These are phyloP conservation scores for Lipomyces mesembrius DNA, from an alignment of 805 yeast genomes.

Conservation along the genomic window DNA sequence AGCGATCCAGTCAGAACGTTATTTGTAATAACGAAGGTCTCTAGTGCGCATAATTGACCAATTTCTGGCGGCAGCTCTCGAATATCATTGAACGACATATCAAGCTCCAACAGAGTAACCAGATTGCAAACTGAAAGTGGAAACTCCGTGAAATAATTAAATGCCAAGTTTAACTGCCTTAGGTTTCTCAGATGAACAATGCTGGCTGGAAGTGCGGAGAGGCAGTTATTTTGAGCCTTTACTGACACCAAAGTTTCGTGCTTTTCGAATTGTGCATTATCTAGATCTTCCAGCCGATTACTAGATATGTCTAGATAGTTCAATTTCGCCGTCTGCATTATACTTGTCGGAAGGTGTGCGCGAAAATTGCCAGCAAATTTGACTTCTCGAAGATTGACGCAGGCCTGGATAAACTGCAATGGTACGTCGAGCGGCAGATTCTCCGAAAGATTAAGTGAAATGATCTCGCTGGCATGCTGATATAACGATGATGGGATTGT, in stretches of 20 bases:
- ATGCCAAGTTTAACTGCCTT: constrained; percentile 71
- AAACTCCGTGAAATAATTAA: constrained; percentile 64
- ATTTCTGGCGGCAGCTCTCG: constrained; percentile 63
- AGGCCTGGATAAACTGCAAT: constrained; percentile 79
- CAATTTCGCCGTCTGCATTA: constrained; percentile 70
- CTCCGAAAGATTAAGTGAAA: constrained; percentile 77
- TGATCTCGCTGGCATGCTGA: constrained; percentile 79
- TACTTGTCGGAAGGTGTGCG: constrained; percentile 71
- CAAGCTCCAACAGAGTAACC: constrained; percentile 64
- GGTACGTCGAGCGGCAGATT: constrained; percentile 88
- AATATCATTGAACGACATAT: constrained; percentile 80
- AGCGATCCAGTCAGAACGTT: constrained; percentile 62
- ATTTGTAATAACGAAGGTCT: constrained; percentile 73
- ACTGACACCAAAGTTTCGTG: constrained; percentile 61
- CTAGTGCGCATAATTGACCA: constrained; percentile 62
- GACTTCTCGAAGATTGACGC: constrained; percentile 55
- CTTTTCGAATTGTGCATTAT: constrained; percentile 60
- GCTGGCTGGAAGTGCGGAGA: constrained; percentile 53
- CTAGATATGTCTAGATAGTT: constrained; percentile 73
- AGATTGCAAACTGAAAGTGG: constrained; percentile 67
- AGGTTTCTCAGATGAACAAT: constrained; percentile 53
- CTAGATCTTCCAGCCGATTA: constrained; percentile 60
- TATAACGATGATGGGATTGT: constrained; percentile 84
- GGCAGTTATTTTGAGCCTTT: constrained; percentile 50
- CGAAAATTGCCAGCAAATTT: constrained; percentile 60